phyloP scores from a whole-genome alignment of 768 basidiomycete genomes.

The Tremella fuciformis region DNA sequence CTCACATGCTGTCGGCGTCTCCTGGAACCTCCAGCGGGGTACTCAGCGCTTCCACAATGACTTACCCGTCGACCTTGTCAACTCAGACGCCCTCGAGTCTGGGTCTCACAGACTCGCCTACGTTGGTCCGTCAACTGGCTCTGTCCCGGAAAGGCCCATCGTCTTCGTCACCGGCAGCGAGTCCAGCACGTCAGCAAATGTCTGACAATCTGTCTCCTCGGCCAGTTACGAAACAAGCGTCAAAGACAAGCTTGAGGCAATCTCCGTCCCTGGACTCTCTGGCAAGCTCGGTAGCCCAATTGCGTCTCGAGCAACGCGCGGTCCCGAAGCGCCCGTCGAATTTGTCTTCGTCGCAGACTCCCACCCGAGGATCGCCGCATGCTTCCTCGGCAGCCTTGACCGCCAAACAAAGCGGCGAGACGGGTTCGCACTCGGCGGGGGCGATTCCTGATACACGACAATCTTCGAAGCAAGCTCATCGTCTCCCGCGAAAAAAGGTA shows the following conservation, averaged over 20 bases:
- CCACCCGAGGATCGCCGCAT: too few species aligned
- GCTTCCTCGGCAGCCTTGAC: too few species aligned
- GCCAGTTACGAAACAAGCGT: neutral
- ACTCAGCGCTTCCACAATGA: too few species aligned
- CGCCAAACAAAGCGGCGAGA: too few species aligned
- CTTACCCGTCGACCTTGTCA: conserved; percentile 40
- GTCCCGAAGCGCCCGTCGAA: too few species aligned
- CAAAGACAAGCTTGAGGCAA: neutral
- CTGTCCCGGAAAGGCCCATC: neutral
- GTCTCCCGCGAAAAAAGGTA: too few species aligned
- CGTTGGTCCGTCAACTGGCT: conserved; percentile 6
- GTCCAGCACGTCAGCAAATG: neutral
- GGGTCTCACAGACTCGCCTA: conserved; percentile 34
- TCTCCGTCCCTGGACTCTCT: neutral
- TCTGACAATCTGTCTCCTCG: neutral
- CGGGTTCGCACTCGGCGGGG: too few species aligned
- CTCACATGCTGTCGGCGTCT: too few species aligned
- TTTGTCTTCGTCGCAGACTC: too few species aligned
- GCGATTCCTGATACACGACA: too few species aligned
- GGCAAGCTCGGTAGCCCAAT: neutral
- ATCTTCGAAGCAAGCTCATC: too few species aligned
- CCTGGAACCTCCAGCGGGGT: too few species aligned
- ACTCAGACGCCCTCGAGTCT: conserved; percentile 26
- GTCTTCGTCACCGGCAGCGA: neutral
- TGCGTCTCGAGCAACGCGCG: neutral